phyloP scores from a whole-genome alignment of 495 filamentous ascomycete species.

The Tuber umbilicatum region DNA sequence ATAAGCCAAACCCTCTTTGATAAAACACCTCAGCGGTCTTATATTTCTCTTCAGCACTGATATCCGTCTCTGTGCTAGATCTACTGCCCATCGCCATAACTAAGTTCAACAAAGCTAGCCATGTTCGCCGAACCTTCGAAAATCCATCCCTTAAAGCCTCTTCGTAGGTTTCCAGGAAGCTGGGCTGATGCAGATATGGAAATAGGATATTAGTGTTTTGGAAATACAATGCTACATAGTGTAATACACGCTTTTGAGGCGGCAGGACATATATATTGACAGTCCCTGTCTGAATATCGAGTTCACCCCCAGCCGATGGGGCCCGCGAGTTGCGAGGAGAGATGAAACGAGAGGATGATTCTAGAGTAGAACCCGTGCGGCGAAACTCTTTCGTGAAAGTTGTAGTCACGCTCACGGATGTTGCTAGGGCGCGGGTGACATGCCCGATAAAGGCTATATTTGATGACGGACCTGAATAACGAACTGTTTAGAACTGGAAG shows the following conservation, averaged over 20 bases:
- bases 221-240: constrained; percentile 43
- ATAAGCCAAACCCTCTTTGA: constrained; percentile 41
- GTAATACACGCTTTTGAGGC: constrained; percentile 22
- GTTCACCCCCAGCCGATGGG: constrained; percentile 23
- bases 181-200: constrained; percentile 44
- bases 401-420: constrained; percentile 35
- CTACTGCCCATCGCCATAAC: constrained; percentile 42
- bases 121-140: constrained; percentile 43
- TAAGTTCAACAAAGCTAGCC: constrained; percentile 41
- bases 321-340: constrained; percentile 21
- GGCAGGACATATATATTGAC: constrained; percentile 39
- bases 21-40: constrained; percentile 45
- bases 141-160: constrained; percentile 42
- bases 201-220: constrained; percentile 46
- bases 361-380: constrained; percentile 20
- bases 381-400: constrained; percentile 36
- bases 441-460: constrained; percentile 49
- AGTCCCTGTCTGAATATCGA: constrained; percentile 25
- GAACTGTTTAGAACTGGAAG: background rate
- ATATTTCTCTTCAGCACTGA: constrained; percentile 38
- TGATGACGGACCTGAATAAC: constrained; percentile 47
- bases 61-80: constrained; percentile 35
- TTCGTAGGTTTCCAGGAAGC: constrained; percentile 45
- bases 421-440: constrained; percentile 38
- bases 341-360: constrained; percentile 22